Base-by-base conservation (phyloP, 2,329 filamentous ascomycete species). In the Chaetothyriales sp. region DNA sequence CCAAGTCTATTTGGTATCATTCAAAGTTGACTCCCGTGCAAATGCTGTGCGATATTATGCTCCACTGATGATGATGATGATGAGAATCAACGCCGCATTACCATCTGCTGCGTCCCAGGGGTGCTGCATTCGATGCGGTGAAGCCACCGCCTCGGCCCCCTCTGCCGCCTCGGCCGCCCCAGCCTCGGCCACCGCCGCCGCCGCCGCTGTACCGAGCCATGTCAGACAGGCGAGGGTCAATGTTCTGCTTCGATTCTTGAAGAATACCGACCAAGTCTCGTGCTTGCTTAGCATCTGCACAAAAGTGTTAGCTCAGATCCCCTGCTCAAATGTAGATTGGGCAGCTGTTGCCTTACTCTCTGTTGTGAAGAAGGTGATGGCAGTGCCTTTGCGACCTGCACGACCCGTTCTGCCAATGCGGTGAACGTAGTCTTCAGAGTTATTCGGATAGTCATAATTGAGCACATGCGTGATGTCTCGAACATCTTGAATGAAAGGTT, bases 401-500 rank as follows among this genome's bases (percentile, higher is more conserved):
- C 79, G 78, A 70, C 74, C 79, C 65, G 79, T 82, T 71, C 90
- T 81, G 53, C 92, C 92, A 67, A 96, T 96, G 44, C 92, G 83
- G 70, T 98, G 92, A 32, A 98, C 92, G 62, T 96, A 96, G 64
- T 98, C 92, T 68, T 96, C 90, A 46, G 57, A 47, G 51, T 60
- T 57, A 77, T 96, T 96, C 70, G 90, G 90, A 73, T 96, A 96
- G 71, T 96, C 92, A 86, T 96, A 95, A 82, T 96, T 96, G 75
- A 98, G 80, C 73, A 98, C 92, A 76, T 98, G 92, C 73, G 92
- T 96, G 76, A 98, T 98, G 79, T 98, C 94, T 75, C 89, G 90
- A 77, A 98, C 92, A 84, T 98, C 92, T 96, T 95, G 67, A 73
- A 65, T 75, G 69, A 74, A 77, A 79, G 77, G 85, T 94, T 93